Conservation (phyloP, 768 basidiomycete species). For the Hygrocybe punicea region DNA sequence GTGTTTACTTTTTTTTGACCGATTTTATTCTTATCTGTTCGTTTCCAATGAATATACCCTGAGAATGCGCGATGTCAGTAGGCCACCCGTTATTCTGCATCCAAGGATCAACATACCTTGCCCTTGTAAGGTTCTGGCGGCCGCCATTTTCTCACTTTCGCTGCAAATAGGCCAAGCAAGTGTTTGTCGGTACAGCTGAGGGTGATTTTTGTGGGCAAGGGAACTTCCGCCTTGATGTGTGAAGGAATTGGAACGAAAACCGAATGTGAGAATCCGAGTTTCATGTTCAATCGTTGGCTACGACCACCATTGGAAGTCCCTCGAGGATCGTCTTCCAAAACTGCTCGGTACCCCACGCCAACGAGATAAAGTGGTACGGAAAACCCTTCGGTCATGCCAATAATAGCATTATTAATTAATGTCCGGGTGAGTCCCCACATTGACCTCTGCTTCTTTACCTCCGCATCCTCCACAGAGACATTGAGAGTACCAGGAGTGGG, state of each 20-base stretch:
- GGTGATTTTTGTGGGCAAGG: slow-evolving; percentile 78
- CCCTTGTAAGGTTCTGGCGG: slow-evolving; percentile 97
- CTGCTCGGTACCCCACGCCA: slow-evolving; percentile 91
- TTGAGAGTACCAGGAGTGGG: slow-evolving; percentile 39
- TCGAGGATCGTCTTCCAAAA: slow-evolving; percentile 76
- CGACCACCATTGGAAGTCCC: slow-evolving; percentile 54
- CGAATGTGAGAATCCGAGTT: slow-evolving; percentile 88
- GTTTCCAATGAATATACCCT: slow-evolving; percentile 94
- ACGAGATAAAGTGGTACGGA: slow-evolving; percentile 81
- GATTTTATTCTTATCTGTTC: slow-evolving; percentile 77
- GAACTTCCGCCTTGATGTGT: slow-evolving; percentile 77
- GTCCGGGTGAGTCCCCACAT: slow-evolving; percentile 97
- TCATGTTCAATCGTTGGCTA: slow-evolving; percentile 77
- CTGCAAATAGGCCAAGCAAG: slow-evolving; percentile 80
- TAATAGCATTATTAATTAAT: slow-evolving; percentile 83
- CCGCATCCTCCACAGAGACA: slow-evolving; percentile 62
- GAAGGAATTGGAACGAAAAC: slow-evolving; percentile 79
- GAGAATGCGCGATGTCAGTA: slow-evolving; percentile 6
- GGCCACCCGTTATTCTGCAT: neutral
- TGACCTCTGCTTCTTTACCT: slow-evolving; percentile 72
- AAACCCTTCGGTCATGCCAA: slow-evolving; percentile 87
- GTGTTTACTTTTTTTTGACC: slow-evolving; percentile 24
- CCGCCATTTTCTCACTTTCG: slow-evolving; percentile 76
- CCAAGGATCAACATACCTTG: slow-evolving; percentile 60
- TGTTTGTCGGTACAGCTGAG: slow-evolving; percentile 87